phyloP scores from a whole-genome alignment of 2,329 filamentous ascomycete species.

The Cercospora zeae-maydis region DNA sequence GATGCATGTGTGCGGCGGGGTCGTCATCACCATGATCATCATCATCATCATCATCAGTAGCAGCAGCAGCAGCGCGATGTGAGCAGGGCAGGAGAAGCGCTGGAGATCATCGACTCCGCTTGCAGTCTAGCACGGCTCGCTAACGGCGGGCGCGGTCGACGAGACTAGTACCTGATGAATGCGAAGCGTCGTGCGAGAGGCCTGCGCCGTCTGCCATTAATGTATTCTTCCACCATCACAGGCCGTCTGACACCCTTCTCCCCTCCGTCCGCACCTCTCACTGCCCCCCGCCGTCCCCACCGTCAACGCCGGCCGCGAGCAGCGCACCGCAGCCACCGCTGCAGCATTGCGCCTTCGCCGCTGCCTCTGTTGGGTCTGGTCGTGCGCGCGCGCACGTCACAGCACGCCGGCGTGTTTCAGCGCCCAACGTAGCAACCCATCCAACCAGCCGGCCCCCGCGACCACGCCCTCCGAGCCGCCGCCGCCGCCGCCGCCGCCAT shows the following conservation, averaged over 20 bases:
- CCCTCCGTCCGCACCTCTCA: not conserved
- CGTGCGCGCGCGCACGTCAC: not conserved
- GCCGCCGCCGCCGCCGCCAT: not conserved
- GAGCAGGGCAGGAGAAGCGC: not conserved
- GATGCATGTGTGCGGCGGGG: not conserved
- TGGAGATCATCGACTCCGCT: not conserved
- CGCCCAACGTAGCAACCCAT: not conserved
- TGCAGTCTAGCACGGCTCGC: not conserved
- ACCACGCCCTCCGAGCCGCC: not conserved
- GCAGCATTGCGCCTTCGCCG: not conserved
- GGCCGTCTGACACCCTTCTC: too few relatives aligned
- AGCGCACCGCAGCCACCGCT: not conserved
- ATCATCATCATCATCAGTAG: too few relatives aligned
- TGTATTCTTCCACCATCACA: too few relatives aligned
- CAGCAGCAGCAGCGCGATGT: too few relatives aligned
- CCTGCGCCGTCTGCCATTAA: not conserved
- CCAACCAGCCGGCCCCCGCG: slow-evolving; percentile 1
- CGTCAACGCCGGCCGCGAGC: not conserved
- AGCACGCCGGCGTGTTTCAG: not conserved
- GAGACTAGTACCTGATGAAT: not conserved
- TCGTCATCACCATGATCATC: not conserved
- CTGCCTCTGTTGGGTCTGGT: not conserved
- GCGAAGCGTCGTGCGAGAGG: not conserved
- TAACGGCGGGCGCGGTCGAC: not conserved
- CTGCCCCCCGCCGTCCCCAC: not conserved